Base-by-base conservation (phyloP, 108 stramenopile species). In the Licmophora abbreviata region DNA sequence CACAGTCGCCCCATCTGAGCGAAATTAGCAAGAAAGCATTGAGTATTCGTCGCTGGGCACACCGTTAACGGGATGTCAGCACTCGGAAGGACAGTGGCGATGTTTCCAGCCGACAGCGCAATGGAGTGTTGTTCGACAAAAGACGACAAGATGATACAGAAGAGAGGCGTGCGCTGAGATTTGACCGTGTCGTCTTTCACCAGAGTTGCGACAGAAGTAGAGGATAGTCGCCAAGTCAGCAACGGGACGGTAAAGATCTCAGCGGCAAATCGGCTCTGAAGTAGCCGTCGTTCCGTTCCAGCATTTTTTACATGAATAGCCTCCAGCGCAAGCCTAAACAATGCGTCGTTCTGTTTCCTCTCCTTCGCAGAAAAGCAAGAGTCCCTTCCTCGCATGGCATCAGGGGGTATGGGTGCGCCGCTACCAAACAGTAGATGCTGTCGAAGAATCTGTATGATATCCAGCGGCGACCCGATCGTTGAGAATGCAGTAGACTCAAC, bases 181-280 rank as follows among this genome's bases (percentile, higher is more conserved):
- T 4, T 14, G 15, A 21, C 56, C 8, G 40, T 7, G 26, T 36
- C n/a, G 29, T 21, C 44, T 22, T 32, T 25, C 2, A 56, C 26
- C 32, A 73, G 56, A 23, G 51, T 22, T 24, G 36, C 26, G 14
- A 61, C 71, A 20, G 66, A 56, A 21, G 40, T 51, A 25, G 60
- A 15, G 3, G 50, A 48, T 3, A 75, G 35, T 45, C 77, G 80
- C 88, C 88, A 89, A 23, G 76, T 70, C 18, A 91, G 64, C 17
- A 91, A 47, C 27, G 88, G 88, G 27, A 82, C 53, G 15, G 88
- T 80, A 42, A 85, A 52, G 23, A 85, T 67, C 35, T 85, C 79
- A 12, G 64, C 51, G 28, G 82, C 33, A 28, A 90, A 76, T 28
- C 78, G 79, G 17, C 36, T 51, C 36, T 31, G 33, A 11, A 61